Evolutionary conservation across 352 stramenopile species (phyloP), one percentile per base, ranked within the genome.

Genomic region (Globisporangium iwayamae): DNA sequence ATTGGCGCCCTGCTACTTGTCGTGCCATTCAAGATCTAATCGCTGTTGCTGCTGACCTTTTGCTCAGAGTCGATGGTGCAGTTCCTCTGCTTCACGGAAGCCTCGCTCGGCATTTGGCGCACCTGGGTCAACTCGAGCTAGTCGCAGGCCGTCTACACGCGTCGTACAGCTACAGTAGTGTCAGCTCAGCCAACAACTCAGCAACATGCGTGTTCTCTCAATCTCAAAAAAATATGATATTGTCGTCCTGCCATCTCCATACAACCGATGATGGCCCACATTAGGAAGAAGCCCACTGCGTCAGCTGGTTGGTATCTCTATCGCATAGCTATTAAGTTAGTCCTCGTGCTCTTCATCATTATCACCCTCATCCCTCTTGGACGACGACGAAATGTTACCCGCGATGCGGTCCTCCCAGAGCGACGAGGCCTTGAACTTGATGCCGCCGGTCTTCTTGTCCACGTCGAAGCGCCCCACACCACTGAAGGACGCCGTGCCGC

Each of bases 51-150:
- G 9, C 14, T 41, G 9, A 28, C 25, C 25, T 28, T 28, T 65
- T 3, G 10, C n/a, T 18, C n/a, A 91, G 84, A 92, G 58, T 79
- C 76, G 39, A 34, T 90, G 28, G 83, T 93, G 45, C 82, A 85
- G 56, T 78, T 91, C 64, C 74, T 90, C 18, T 91, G 82, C 62
- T 89, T 90, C 41, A 67, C 76, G 2, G 86, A 94, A 67, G 73
- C 83, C 22, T 67, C 73, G 13, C 46, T 89, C 43, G 86, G 84
- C 47, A 73, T 92, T 11, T 94, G 84, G 84, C 86, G 85, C 52
- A 72, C 83, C 45, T 94, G 86, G 86, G 63, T 68, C 25, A 90
- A 87, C 63, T 82, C 66, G 30, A 60, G 39, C 45, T 67, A 74
- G 20, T 41, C 47, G 4, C 18, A 32, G 28, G 45, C 9, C 56